phyloP scores from a whole-genome alignment of 2,329 filamentous ascomycete genomes.

The Aphanoascus verrucosus region DNA sequence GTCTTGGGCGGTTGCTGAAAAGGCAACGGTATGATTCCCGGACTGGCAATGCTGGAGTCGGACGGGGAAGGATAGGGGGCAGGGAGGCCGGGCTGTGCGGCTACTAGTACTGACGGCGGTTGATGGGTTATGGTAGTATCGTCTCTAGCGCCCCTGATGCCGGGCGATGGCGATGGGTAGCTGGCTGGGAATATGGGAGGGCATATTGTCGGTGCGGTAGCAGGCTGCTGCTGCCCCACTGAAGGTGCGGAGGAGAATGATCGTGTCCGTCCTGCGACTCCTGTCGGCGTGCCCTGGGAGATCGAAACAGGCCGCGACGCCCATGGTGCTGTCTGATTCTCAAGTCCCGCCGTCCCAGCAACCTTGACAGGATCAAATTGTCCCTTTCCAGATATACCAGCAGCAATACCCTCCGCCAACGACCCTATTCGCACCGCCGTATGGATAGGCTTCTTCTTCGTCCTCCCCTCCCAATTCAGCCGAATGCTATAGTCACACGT shows the following conservation, averaged over 20 bases:
- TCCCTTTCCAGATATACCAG: background rate
- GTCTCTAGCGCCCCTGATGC: background rate
- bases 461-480: conserved; percentile 68
- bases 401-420: background rate
- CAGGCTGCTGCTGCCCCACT: too few species aligned
- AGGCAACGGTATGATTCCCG: background rate
- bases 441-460: conserved; percentile 8
- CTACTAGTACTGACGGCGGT: too few species aligned
- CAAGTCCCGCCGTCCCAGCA: too few species aligned
- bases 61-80: conserved; percentile 11
- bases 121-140: background rate
- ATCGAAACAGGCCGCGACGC: background rate
- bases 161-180: conserved; percentile 1
- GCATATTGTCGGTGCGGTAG: background rate
- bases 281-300: background rate
- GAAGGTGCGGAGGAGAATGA: background rate
- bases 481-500: conserved; percentile 71
- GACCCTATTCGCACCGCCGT: background rate
- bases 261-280: background rate
- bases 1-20: background rate
- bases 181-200: background rate
- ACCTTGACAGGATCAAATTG: too few species aligned
- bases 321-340: background rate
- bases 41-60: conserved; percentile 9
- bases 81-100: background rate